A percentile compares a stretch with the other conserved stretches of the same genome.
Conservation (phyloP, 1,139 yeast species). For the Pneumocystis carinii region DNA sequence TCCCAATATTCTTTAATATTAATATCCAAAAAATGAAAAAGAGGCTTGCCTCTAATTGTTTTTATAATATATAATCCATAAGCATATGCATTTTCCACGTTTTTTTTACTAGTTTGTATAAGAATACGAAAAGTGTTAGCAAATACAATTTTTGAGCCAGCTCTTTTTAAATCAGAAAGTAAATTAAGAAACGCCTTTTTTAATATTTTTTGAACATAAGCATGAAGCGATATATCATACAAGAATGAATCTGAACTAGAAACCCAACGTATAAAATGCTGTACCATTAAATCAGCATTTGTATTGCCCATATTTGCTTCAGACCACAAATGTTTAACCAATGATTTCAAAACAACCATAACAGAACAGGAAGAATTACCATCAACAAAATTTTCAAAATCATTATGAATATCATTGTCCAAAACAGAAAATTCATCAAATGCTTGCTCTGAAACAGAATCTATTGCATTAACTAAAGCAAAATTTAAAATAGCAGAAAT, state of each 20-base stretch:
- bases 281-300: constrained; percentile 76
- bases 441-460: constrained; percentile 30
- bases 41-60: constrained; percentile 63
- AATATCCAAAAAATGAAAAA: constrained; percentile 71
- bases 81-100: constrained; percentile 81
- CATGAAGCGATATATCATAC: constrained; percentile 65
- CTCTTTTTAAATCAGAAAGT: constrained; percentile 59
- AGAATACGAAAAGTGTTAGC: constrained; percentile 68
- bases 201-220: constrained; percentile 76
- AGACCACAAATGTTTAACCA: constrained; percentile 92
- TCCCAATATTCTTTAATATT: constrained; percentile 77
- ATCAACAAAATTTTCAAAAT: constrained; percentile 18
- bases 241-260: constrained; percentile 56
- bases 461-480: constrained; percentile 72
- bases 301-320: constrained; percentile 55
- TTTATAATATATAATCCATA: constrained; percentile 79
- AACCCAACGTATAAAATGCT: constrained; percentile 76
- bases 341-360: constrained; percentile 45
- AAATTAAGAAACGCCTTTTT: constrained; percentile 72
- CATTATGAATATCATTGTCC: constrained; percentile 2
- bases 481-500: constrained; percentile 80
- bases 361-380: constrained; percentile 45
- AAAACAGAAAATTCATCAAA: constrained; percentile 21
- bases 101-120: constrained; percentile 56
- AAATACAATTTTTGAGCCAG: constrained; percentile 65